A percentile compares a stretch with the other conserved stretches of the same genome.
These are phyloP conservation scores for Polyporus tsugae DNA, from an alignment of 1,284 basidiomycete species.

Conservation along the genomic window DNA sequence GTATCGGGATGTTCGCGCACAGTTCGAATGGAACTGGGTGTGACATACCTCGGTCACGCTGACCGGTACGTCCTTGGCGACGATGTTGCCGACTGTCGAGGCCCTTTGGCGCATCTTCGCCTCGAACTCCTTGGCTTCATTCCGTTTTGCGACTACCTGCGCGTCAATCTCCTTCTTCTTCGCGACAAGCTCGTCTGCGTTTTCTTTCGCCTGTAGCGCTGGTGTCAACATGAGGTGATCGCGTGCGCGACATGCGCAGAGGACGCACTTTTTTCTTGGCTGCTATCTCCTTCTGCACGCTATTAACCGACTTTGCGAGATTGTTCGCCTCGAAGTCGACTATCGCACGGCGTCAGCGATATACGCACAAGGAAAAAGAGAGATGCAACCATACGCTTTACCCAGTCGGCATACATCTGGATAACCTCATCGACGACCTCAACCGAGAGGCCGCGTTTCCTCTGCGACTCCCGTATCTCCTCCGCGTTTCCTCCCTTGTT, in stretches of 20 bases:
- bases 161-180: constrained; percentile 84
- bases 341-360: constrained; percentile 39
- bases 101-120: constrained; percentile 83
- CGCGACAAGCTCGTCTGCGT: constrained; percentile 86
- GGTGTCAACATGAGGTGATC: constrained; percentile 1
- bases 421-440: constrained; percentile 96
- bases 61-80: constrained; percentile 87
- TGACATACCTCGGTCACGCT: constrained; percentile 84
- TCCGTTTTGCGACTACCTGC: constrained; percentile 80
- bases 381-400: constrained; percentile 72
- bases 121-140: constrained; percentile 83
- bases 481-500: constrained; percentile 96
- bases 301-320: constrained; percentile 86
- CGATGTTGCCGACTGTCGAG: constrained; percentile 90
- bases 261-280: constrained; percentile 86
- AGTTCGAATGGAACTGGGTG: too few relatives aligned
- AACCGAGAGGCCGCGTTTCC: constrained; percentile 88
- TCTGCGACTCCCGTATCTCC: constrained; percentile 91
- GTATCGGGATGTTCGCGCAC: neutral
- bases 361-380: neutral
- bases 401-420: constrained; percentile 92
- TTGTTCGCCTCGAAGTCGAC: constrained; percentile 89
- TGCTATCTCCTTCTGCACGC: constrained; percentile 93
- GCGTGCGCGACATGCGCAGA: neutral
- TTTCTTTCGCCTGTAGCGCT: constrained; percentile 79